Evolutionary conservation across 2,329 filamentous ascomycete genomes (phyloP).

Genomic region (Eutypa lata): DNA sequence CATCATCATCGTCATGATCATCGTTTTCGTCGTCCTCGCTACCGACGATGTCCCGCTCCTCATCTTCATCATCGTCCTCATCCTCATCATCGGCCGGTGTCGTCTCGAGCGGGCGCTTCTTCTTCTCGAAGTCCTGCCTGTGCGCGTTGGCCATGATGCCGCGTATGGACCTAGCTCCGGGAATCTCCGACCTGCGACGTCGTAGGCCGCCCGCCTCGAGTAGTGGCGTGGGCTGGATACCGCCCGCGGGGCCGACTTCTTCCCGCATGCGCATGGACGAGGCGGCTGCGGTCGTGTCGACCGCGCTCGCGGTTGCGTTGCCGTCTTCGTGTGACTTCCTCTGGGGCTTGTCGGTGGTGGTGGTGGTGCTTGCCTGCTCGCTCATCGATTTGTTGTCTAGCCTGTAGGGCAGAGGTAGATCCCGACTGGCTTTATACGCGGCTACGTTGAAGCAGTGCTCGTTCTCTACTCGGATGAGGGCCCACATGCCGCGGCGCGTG

Average conservation of each 20-base stretch:
- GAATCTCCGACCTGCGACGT: constrained; percentile 17
- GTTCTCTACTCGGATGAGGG: constrained; percentile 91
- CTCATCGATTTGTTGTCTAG: constrained; percentile 43
- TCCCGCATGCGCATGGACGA: constrained; percentile 13
- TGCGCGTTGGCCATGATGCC: constrained; percentile 81
- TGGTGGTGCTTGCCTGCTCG: constrained; percentile 38
- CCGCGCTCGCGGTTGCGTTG: constrained; percentile 15
- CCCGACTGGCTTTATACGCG: constrained; percentile 83
- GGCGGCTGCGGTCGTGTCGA: constrained; percentile 15
- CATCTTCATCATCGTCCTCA: neutral
- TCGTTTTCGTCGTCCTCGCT: constrained; percentile 16
- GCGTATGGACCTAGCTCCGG: constrained; percentile 39
- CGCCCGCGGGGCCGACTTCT: constrained; percentile 5
- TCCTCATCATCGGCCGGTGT: neutral
- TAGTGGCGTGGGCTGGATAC: constrained; percentile 11
- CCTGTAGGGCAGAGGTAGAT: constrained; percentile 81
- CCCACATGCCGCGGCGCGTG: constrained; percentile 84
- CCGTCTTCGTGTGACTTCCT: constrained; percentile 8
- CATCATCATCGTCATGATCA: constrained; percentile 26
- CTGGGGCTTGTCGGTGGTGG: constrained; percentile 32
- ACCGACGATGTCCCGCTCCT: neutral
- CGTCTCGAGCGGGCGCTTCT: constrained; percentile 45
- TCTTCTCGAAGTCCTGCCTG: constrained; percentile 87
- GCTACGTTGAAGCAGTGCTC: constrained; percentile 93
- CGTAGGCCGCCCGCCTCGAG: constrained; percentile 18